Evolutionary conservation across 768 basidiomycete genomes (phyloP).

Genomic region (Rhodotorula babjevae): DNA sequence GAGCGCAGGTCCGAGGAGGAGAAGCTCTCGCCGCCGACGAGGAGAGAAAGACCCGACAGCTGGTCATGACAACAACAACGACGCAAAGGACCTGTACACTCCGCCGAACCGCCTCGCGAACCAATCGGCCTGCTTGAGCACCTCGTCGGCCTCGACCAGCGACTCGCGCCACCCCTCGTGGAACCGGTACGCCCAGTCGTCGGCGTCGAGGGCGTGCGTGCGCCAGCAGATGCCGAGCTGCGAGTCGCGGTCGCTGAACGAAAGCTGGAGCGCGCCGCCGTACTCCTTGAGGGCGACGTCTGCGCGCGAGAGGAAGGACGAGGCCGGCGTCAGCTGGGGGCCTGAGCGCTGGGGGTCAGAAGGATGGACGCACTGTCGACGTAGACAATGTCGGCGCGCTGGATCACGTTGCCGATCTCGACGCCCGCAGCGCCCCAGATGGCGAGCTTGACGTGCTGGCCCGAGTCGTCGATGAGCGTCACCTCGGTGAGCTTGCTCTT

Average conservation of each 20-base stretch:
- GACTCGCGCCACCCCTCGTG: background rate
- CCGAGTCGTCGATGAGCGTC: constrained; percentile 8
- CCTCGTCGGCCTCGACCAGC: constrained; percentile 1
- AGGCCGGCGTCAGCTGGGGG: background rate
- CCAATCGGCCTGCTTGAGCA: background rate
- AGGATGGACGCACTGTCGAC: constrained; percentile 10
- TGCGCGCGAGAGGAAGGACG: background rate
- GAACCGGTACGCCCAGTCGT: constrained; percentile 13
- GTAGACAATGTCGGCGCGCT: constrained; percentile 25
- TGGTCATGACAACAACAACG: background rate
- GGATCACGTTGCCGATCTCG: background rate
- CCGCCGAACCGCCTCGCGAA: background rate
- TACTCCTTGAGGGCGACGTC: background rate
- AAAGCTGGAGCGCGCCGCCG: background rate
- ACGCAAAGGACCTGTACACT: background rate
- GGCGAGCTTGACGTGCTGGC: background rate
- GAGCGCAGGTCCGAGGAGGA: too few species aligned
- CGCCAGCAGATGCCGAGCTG: constrained; percentile 23
- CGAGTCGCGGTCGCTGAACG: background rate
- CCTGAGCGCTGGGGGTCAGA: background rate
- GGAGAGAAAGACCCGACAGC: background rate
- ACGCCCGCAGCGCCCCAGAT: constrained; percentile 4
- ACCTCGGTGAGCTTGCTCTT: background rate
- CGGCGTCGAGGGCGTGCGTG: background rate
- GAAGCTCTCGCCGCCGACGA: too few species aligned